Evolutionary conservation across 805 yeast species (phyloP).

Genomic region (Barnettozyma salicaria): DNA sequence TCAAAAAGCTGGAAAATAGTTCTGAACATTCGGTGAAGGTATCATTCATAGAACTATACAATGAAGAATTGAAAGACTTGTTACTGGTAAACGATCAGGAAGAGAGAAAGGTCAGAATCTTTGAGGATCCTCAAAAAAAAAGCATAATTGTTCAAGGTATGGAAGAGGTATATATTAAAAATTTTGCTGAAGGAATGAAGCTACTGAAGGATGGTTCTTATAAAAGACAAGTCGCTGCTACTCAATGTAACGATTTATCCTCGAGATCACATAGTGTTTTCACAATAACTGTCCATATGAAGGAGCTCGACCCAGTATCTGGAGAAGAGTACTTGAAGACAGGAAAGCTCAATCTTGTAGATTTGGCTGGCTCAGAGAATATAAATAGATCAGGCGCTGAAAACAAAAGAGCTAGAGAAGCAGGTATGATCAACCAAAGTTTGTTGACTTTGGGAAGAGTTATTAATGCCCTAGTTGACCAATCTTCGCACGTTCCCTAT

Average conservation of each 20-base stretch:
- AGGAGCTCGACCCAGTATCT: constrained; percentile 40
- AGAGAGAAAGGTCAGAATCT: constrained; percentile 45
- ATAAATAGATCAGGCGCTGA: constrained; percentile 79
- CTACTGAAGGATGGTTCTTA: constrained; percentile 51
- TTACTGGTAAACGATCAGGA: constrained; percentile 33
- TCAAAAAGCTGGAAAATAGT: constrained; percentile 38
- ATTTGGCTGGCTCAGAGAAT: constrained; percentile 90
- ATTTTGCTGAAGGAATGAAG: constrained; percentile 46
- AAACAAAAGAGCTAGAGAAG: constrained; percentile 80
- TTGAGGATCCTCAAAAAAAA: constrained; percentile 40
- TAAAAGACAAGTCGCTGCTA: constrained; percentile 68
- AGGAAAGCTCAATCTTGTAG: constrained; percentile 82
- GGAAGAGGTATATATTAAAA: constrained; percentile 45
- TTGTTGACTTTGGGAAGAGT: constrained; percentile 81
- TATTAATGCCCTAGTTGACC: constrained; percentile 64
- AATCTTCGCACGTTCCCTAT: constrained; percentile 69
- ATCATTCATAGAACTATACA: constrained; percentile 76
- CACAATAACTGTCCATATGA: constrained; percentile 57
- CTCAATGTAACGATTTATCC: constrained; percentile 70
- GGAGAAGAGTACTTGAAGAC: constrained; percentile 45
- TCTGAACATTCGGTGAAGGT: constrained; percentile 59
- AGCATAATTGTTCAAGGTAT: constrained; percentile 51
- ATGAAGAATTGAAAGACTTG: constrained; percentile 72
- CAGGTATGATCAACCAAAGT: constrained; percentile 86
- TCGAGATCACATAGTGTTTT: constrained; percentile 79